Evolutionary conservation across 768 basidiomycete species (phyloP), one percentile per base, ranked within the genome.

Genomic region (Lactarius quietus): DNA sequence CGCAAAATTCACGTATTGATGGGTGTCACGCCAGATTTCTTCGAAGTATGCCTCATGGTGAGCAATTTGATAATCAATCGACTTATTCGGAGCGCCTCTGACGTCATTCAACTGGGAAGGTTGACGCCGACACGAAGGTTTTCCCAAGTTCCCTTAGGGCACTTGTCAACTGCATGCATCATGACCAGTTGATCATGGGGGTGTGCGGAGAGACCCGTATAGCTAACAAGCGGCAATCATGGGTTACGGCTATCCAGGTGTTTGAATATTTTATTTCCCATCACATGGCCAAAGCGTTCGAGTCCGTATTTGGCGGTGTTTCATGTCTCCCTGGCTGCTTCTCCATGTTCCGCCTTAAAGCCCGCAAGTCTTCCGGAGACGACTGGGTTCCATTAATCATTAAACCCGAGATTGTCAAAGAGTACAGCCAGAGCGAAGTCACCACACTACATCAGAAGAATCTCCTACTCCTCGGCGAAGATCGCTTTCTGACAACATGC

Each of bases 221-320:
- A 77, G 95, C 93, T 53, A 99, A 99, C 82, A 99, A 99, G 74
- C 90, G 95, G 28, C 87, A 94, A 66, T 95, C 94, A 26, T 99
- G 97, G 97, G 95, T 99, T 28, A 98, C 97, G 1, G 88, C 90
- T 57, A 99, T 99, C 72, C 97, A 99, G 75, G 96, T 98, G 48
- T 95, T 94, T 74, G 93, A 95, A 75, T 99, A 99, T 77, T 99
- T 98, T 78, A 98, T 99, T 73, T 98, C 95, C 41, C 97, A 99
- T 77, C 96, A 99, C 76, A 84, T 95, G 60, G 92, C 96, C 67
- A 99, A 99, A 76, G 95, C 93, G 8, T 99, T 99, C 77, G 97
- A 99, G 76, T 95, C 97, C 26, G 94, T 97, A 29, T 98, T 99
- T 72, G 97, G 97, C 73, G 97, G 97, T 85, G 97, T 99, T 64